Evolutionary conservation across 2,329 filamentous ascomycete species (phyloP), one percentile per base, ranked within the genome.

Genomic region (Lasiodiplodia sp.): DNA sequence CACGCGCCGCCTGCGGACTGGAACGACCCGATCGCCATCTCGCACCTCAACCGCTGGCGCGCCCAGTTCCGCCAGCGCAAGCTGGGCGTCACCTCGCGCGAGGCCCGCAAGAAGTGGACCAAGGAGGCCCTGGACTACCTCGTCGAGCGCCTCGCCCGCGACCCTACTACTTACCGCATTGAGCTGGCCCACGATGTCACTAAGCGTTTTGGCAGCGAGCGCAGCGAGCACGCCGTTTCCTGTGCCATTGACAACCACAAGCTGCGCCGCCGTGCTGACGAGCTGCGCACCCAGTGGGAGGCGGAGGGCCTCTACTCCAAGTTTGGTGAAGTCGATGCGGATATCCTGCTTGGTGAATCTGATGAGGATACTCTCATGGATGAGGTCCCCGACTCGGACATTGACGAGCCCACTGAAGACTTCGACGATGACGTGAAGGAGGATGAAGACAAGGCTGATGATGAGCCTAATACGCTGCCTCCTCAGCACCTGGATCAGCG

Each of bases 201-300:
- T 5, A 51, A 4, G 18, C 18, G 11, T 10, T 67, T 67, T n/a
- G 16, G 21, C 14, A 10, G 31, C 11, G 0, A 31, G 2, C 53
- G 65, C 51, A 58, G 28, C 21, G 55, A 31, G 16, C 65, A 67
- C 34, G 55, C 65, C 3, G 55, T 67, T 3, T 38, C 55, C 8
- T 67, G 65, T 3, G 65, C 65, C 28, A 67, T 67, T 10, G 64
- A 66, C 23, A 56, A 66, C 51, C 64, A 66, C 38, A 66, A 57
- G 34, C 37, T 66, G 14, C 49, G 52, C 0, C 12, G 14, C 4
- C 21, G 34, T 5, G 52, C 52, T 4, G 40, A 57, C 0, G 25
- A 4, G 4, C 47, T 64, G 3, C 60, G 47, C 8, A 11, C 3
- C 0, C 28, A 34, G 2, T 52, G 47, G 60, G 44, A 52, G 28